Evolutionary conservation across 805 yeast species (phyloP), one percentile per base, ranked within the genome.

Genomic region (Pichia heedii): DNA sequence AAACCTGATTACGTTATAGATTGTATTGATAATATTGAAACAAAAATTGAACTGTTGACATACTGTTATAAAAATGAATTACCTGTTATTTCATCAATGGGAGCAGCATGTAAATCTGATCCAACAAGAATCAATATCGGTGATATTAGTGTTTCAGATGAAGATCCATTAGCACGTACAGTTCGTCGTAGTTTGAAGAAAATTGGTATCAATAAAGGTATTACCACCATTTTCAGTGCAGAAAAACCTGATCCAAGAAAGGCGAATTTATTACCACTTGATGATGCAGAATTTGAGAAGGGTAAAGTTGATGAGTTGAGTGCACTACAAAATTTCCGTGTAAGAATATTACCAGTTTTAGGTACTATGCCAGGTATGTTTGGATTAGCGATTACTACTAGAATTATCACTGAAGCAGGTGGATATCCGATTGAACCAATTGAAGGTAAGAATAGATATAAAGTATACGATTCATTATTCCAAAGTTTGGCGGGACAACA

Each of bases 351-450:
- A 44, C 99, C 99, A 0, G 99, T 93, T 0, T 66, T 93, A 50
- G 97, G 98, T 3, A 86, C 98, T 0, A 79, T 93, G 82, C 99
- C 99, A 1, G 97, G 93, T 10, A 82, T 90, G 64, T 93, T 93
- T 67, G 99, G 97, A 1, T 71, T 93, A 39, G 77, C 96, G 0
- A 74, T 90, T 44, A 94, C 96, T 3, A 83, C 96, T 0, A 81
- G 85, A 65, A 68, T 93, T 20, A 63, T 93, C 30, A 84, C 95
- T 2, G 65, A 73, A 4, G 78, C 87, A 9, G 79, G 95, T 1
- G 96, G 93, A 1, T 93, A 93, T 59, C 93, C 94, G 21, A 77
- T 82, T 42, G 96, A 90, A 49, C 93, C 95, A 40, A 76, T 86
- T 36, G 95, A 87, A 52, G 96, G 95, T 9, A 88, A 87, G 60